Evolutionary conservation across 2,329 filamentous ascomycete genomes (phyloP).

Genomic region (Sclerotinia glacialis): DNA sequence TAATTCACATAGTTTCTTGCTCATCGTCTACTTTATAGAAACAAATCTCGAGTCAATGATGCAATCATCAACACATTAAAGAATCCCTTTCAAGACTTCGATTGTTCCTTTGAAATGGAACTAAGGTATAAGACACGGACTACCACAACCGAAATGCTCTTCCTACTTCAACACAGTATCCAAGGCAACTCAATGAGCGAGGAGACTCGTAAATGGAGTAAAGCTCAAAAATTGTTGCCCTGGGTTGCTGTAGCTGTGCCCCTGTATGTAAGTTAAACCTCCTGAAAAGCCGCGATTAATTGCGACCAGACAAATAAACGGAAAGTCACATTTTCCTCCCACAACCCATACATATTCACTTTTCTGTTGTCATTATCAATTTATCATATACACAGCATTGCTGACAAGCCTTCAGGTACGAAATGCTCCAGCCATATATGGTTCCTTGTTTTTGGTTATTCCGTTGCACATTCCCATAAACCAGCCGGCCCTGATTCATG

Average conservation of each 20-base stretch:
- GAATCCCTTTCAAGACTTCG: constrained; percentile 24
- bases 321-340: background rate
- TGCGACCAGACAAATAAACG: too few relatives aligned
- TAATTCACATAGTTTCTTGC: background rate
- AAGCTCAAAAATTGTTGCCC: constrained; percentile 35
- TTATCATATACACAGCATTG: background rate
- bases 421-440: constrained; percentile 19
- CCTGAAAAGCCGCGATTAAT: background rate
- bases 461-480: constrained; percentile 37
- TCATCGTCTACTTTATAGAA: constrained; percentile 15
- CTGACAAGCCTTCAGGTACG: background rate
- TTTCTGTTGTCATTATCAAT: background rate
- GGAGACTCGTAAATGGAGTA: constrained; percentile 36
- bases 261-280: constrained; percentile 28
- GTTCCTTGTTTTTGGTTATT: constrained; percentile 39
- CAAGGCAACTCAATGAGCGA: constrained; percentile 26
- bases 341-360: background rate
- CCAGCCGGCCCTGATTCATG: constrained; percentile 41
- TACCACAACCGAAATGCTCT: constrained; percentile 21
- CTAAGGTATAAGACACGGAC: constrained; percentile 20
- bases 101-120: constrained; percentile 27
- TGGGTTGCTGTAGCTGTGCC: constrained; percentile 41
- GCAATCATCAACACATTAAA: constrained; percentile 25
- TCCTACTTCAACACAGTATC: constrained; percentile 39
- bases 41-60: constrained; percentile 30